Evolutionary conservation across 495 filamentous ascomycete species (phyloP), one percentile per base, ranked within the genome.

Genomic region (Lophiotrema nucula): DNA sequence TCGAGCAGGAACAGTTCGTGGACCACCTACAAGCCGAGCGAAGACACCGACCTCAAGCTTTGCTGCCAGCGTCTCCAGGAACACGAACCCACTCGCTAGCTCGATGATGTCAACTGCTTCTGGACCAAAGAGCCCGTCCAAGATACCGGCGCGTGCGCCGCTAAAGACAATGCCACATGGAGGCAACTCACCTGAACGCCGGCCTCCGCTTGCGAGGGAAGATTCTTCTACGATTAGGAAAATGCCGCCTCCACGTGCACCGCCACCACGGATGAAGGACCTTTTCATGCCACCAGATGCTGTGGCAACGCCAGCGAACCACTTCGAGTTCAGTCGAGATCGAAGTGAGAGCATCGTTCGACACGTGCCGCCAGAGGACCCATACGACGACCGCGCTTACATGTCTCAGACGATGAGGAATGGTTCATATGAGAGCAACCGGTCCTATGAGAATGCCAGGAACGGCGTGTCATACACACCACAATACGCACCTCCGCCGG

Each of bases 201-300:
- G 69, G 78, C 16, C 44, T 62, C 25, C 54, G 56, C 57, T 38
- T 10, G 37, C 33, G 4, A 50, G 60, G 48, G 35, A 53, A 24
- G 56, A 62, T 8, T 57, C 60, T 5, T 57, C 58, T 19, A 67
- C 60, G 24, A 68, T 85, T 42, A 77, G 82, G 45, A 86, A 83
- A 70, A 80, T 86, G 75, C 76, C 78, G 47, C 73, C 82, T 58
- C 74, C 83, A 66, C 70, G 86, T 59, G 85, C 85, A 15, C 89
- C 91, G 26, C 91, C 91, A 27, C 90, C 91, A 27, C 88, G 90
- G 68, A 95, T 96, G 91, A 82, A 90, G 60, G 89, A 92, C 54
- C 83, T 93, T 12, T 85, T 85, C 23, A 75, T 87, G 16, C 85
- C 86, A 1, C 84, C 82, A 18, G 84, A 86, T n/a, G 83, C 83